Base-by-base conservation (phyloP, 257 asterid species). In the Haberlea rhodopensis region DNA sequence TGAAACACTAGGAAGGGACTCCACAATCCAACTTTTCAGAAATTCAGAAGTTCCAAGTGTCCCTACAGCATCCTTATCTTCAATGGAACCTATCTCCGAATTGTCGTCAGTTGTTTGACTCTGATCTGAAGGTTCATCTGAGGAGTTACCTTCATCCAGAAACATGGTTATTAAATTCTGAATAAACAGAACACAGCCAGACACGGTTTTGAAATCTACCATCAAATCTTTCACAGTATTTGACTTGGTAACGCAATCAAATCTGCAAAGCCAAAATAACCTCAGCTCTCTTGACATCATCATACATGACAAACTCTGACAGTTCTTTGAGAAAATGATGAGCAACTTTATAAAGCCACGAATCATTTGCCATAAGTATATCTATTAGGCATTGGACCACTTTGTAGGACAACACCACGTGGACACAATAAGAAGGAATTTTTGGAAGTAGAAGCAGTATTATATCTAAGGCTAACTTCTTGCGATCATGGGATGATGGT, bases 81-180 rank as follows among this genome's bases (percentile, higher is more conserved):
- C 96, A 19, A 80, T 13, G 23, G 95, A 84, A 61, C 90, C 99
- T 7, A 85, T 84, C 80, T 94, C 99, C 2, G 99, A 94, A 80
- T 87, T 90, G 71, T 90, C 99, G 74, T 94, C 96, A 8, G 95
- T 87, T 53, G 99, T 94, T 73, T 90, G 96, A 75, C 96, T 94
- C 82, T 94, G 97, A 85, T 90, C 99, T 62, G 97, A 94, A 71
- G 97, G 97, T 74, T 90, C 97, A 66, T 94, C 96, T 15, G 91
- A 90, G 54, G 89, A 77, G 69, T 60, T 76, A n/a, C 84, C 87
- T 68, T 88, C 99, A 67, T 90, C 96, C 37, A 90, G 77, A 85
- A 94, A 90, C 95, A 94, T 76, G 69, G 73, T 53, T 20, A 74
- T 70, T 84, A 90, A 80, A 74, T 77, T 85, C 76, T 90, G 87